Percentiles rank a stretch among this genome's conserved stretches.
Evolutionary conservation across 331 rosid genomes (phyloP).

Genomic region (Dryas integrifolia): DNA sequence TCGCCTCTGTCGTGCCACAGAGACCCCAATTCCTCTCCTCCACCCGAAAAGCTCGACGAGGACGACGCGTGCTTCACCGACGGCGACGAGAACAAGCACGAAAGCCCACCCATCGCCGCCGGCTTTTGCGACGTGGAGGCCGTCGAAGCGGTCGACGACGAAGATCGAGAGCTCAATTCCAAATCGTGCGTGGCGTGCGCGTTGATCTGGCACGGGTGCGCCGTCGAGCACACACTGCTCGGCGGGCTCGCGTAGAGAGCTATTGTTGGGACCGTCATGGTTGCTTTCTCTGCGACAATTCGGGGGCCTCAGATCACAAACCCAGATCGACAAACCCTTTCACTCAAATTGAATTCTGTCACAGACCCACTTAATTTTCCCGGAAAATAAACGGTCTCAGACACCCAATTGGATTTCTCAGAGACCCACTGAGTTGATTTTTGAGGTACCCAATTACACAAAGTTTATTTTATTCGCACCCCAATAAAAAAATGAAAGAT

Average conservation of each 20-base stretch:
- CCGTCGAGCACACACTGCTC: conserved; percentile 71
- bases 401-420: conserved; percentile 17
- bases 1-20: conserved; percentile 58
- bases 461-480: neutral
- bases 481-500: conserved; percentile 1
- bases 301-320: conserved; percentile 31
- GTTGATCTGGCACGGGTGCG: conserved; percentile 69
- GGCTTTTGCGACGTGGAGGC: conserved; percentile 67
- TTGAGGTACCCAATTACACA: conserved; percentile 4
- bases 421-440: conserved; percentile 4
- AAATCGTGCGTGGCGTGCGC: conserved; percentile 62
- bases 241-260: conserved; percentile 85
- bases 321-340: conserved; percentile 6
- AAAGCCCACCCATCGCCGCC: conserved; percentile 64
- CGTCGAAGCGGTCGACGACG: conserved; percentile 56
- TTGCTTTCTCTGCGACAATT: conserved; percentile 5
- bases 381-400: conserved; percentile 3
- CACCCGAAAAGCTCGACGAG: conserved; percentile 48
- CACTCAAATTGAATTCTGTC: conserved; percentile 9
- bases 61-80: conserved; percentile 54
- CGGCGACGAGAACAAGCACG: conserved; percentile 76
- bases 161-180: conserved; percentile 65
- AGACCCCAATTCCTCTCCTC: conserved; percentile 63
- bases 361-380: conserved; percentile 1
- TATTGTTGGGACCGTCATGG: conserved; percentile 79